Evolutionary conservation across 108 stramenopile species (phyloP), one percentile per base, ranked within the genome.

Genomic region (Nitzschia sp.): DNA sequence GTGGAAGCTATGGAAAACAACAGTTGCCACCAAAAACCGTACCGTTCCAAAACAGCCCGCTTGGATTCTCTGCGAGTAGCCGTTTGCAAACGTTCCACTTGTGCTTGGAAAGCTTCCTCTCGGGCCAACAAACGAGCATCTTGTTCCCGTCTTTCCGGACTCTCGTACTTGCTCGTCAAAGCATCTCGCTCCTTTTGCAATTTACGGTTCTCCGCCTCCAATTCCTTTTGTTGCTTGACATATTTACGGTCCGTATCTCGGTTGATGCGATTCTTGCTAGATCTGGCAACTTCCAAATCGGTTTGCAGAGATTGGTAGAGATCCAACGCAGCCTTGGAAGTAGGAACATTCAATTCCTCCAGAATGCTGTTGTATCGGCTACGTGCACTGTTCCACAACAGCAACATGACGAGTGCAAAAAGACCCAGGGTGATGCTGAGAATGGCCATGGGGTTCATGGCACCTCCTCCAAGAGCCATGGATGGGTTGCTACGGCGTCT

Each of bases 31-130:
- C 26, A 7, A 10, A 50, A 72, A n/a, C n/a, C 86, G 53, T 73
- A 87, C 88, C 79, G 71, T 77, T 90, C 88, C 53, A 80, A 37
- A 15, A 79, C 76, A 44, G 70, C 76, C 25, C 86, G 70, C 38
- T 69, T 46, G 51, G 84, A 79, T 57, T 83, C 80, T 46, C 61
- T 41, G 29, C 65, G 58, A 7, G 80, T 75, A 10, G 61, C 50
- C 8, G 52, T 51, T 65, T 75, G 64, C 57, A 90, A 67, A 46
- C 58, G 53, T 10, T 72, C 78, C 10, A 85, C 67, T 60, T 83
- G 84, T 9, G 72, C 53, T 58, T 70, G 77, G 54, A 80, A 76
- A 7, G 82, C 88, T 7, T 26, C 53, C 75, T 90, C 88, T 21
- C 88, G 72, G 24, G 44, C 67, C 26, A 43, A 15, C 51, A 77